Evolutionary conservation across 2,329 filamentous ascomycete species (phyloP).

Genomic region (Pestalotiopsis sp.): DNA sequence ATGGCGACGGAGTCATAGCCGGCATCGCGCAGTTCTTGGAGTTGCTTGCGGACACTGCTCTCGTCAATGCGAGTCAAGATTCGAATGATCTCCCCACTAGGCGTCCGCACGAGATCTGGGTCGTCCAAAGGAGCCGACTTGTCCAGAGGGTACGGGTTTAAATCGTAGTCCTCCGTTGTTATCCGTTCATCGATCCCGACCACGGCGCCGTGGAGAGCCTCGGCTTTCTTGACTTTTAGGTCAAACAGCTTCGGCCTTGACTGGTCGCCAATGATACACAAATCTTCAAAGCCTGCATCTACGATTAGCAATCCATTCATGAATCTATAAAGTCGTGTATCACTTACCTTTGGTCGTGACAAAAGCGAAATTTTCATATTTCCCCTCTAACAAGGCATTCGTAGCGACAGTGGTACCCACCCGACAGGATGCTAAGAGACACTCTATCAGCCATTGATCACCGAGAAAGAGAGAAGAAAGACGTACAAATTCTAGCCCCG

Average conservation of each 20-base stretch:
- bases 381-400: conserved; percentile 71
- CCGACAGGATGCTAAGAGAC: conserved; percentile 58
- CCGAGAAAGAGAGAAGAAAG: neutral
- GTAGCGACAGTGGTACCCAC: conserved; percentile 78
- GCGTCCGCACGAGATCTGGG: conserved; percentile 55
- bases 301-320: neutral
- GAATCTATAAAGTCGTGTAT: neutral
- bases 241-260: conserved; percentile 72
- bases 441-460: neutral
- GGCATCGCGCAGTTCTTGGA: conserved; percentile 60
- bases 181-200: conserved; percentile 72
- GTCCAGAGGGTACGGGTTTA: conserved; percentile 53
- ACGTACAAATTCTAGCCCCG: conserved; percentile 30
- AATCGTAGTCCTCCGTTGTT: conserved; percentile 72
- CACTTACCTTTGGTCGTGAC: conserved; percentile 64
- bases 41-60: conserved; percentile 50
- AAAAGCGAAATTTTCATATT: conserved; percentile 71
- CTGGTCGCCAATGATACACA: conserved; percentile 73
- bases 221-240: conserved; percentile 65
- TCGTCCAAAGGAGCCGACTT: conserved; percentile 35
- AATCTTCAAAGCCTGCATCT: conserved; percentile 58
- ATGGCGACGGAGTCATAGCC: conserved; percentile 56
- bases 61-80: conserved; percentile 62
- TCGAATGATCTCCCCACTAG: conserved; percentile 68
- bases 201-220: conserved; percentile 67